Conservation (phyloP, 345 rosid species). For the Camelina laxa region DNA sequence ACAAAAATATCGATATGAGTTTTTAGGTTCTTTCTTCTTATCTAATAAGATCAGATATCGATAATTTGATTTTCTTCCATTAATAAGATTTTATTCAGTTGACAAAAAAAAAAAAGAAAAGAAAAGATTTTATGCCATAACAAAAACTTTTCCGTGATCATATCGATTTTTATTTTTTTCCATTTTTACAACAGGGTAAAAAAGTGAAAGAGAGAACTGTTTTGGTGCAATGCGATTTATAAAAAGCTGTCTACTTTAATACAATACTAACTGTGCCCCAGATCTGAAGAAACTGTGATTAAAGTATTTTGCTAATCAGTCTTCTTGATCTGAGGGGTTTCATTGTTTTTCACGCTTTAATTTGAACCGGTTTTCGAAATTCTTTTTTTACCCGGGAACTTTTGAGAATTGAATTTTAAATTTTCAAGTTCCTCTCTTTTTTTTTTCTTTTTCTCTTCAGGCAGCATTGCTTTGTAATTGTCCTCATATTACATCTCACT, state of each 20-base stretch:
- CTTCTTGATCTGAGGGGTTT: constrained; percentile 25
- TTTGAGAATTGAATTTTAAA: neutral
- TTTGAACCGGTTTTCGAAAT: constrained; percentile 18
- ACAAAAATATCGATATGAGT: constrained; percentile 1
- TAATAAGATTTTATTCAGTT: constrained; percentile 14
- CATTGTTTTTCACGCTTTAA: constrained; percentile 38
- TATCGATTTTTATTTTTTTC: neutral
- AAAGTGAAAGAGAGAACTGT: constrained; percentile 1
- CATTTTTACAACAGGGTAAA: neutral
- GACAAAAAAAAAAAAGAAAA: neutral
- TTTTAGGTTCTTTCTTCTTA: constrained; percentile 8
- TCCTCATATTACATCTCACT: constrained; percentile 11
- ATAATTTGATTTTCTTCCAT: constrained; percentile 32
- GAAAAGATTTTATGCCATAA: neutral
- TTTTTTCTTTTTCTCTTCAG: neutral
- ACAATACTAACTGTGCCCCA: constrained; percentile 36
- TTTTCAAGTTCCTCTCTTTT: constrained; percentile 8
- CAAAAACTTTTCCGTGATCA: constrained; percentile 16
- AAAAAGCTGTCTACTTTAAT: constrained; percentile 34
- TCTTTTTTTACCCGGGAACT: constrained; percentile 24
- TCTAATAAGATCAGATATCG: constrained; percentile 23
- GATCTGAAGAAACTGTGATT: constrained; percentile 8
- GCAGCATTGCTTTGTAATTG: constrained; percentile 10
- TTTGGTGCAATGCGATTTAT: constrained; percentile 27
- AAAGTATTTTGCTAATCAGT: neutral